These are phyloP conservation scores for Litchi chinensis DNA, from an alignment of 345 rosid species.

Conservation along the genomic window DNA sequence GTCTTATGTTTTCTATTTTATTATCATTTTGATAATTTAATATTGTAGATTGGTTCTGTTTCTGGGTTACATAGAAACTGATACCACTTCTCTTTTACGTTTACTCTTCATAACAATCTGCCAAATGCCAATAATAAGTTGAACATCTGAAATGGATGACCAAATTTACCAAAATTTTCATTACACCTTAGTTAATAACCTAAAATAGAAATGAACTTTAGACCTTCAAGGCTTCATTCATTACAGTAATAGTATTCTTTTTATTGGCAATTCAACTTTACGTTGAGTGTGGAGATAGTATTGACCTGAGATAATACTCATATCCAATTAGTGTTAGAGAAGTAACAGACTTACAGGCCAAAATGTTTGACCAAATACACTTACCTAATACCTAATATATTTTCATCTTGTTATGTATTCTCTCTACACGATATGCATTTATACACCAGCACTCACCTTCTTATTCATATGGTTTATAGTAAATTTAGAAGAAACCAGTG, in stretches of 20 bases:
- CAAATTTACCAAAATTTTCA: not conserved
- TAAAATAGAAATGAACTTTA: not conserved
- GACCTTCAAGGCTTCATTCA: not conserved
- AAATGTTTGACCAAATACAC: not conserved
- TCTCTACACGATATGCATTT: not conserved
- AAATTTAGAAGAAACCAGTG: not conserved
- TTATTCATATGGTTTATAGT: not conserved
- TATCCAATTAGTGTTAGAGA: not conserved
- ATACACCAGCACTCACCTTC: not conserved
- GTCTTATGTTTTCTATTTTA: not conserved
- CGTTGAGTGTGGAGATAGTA: not conserved
- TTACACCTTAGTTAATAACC: not conserved
- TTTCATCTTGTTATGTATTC: not conserved
- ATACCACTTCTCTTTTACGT: not conserved
- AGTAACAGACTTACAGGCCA: not conserved
- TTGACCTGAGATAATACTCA: not conserved
- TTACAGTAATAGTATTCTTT: not conserved
- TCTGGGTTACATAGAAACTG: not conserved
- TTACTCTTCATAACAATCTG: not conserved
- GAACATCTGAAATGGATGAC: not conserved
- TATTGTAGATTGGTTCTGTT: not conserved
- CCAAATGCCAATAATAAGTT: not conserved
- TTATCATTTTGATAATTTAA: not conserved
- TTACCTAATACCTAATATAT: not conserved
- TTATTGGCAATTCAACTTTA: not conserved